phyloP scores from a whole-genome alignment of 345 rosid genomes.

The Stellera chamaejasme region DNA sequence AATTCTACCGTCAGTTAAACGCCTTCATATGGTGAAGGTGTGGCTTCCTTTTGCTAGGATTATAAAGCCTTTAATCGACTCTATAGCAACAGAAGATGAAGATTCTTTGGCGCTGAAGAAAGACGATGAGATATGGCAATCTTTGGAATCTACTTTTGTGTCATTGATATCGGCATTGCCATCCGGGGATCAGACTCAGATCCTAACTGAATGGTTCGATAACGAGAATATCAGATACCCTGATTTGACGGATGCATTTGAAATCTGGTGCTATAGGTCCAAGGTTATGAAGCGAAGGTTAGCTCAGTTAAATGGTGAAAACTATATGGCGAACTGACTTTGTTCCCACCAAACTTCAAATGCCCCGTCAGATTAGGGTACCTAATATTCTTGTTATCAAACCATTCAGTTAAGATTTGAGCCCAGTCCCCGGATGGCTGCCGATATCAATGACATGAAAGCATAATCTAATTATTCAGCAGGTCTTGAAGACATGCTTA shows the following conservation, averaged over 20 bases:
- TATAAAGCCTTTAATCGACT: conserved; percentile 56
- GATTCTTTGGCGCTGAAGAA: conserved; percentile 27
- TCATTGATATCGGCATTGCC: conserved; percentile 67
- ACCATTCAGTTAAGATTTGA: conserved; percentile 77
- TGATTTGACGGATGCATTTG: conserved; percentile 84
- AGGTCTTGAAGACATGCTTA: conserved; percentile 98
- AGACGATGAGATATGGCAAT: conserved; percentile 77
- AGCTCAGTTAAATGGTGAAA: conserved; percentile 23
- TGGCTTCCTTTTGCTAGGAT: conserved; percentile 88
- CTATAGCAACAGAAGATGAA: conserved; percentile 20
- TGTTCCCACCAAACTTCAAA: conserved; percentile 60
- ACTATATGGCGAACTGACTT: not conserved
- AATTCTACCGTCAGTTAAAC: conserved; percentile 52
- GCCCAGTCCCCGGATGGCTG: conserved; percentile 80
- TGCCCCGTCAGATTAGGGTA: conserved; percentile 91
- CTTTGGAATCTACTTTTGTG: conserved; percentile 69
- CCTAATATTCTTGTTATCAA: conserved; percentile 31
- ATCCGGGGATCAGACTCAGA: conserved; percentile 72
- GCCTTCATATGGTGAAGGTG: conserved; percentile 55
- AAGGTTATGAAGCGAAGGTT: conserved; percentile 72
- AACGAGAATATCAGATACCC: conserved; percentile 52
- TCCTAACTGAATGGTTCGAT: conserved; percentile 74
- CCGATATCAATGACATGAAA: conserved; percentile 57
- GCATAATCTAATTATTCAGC: conserved; percentile 70
- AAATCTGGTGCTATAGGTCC: conserved; percentile 83